Percentiles rank a stretch among this genome's conserved stretches.
Evolutionary conservation across 2,329 filamentous ascomycete species (phyloP).

Genomic region (Seiridium unicorne): DNA sequence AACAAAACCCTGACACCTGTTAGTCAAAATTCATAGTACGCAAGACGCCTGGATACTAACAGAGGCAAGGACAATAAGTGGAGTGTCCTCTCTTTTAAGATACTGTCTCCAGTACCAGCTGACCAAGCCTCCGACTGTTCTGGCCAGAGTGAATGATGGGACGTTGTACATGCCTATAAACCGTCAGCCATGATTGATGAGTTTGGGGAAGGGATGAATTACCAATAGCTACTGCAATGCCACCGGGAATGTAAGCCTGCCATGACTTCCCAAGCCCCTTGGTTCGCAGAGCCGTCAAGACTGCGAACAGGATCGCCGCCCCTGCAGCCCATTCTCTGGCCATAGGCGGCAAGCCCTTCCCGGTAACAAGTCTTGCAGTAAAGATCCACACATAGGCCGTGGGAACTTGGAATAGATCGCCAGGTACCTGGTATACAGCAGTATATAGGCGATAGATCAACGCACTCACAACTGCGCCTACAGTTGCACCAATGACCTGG

Average conservation of each 20-base stretch:
- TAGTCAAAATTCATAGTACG: neutral
- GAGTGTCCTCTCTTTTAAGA: slow-evolving; percentile 60
- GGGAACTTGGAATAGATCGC: slow-evolving; percentile 87
- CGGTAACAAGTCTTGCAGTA: slow-evolving; percentile 88
- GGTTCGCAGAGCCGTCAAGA: slow-evolving; percentile 70
- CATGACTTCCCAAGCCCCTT: slow-evolving; percentile 55
- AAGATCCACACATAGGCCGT: slow-evolving; percentile 98
- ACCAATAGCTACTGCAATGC: slow-evolving; percentile 94
- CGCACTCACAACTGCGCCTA: slow-evolving; percentile 82
- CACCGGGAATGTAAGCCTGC: slow-evolving; percentile 80
- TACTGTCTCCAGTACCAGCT: slow-evolving; percentile 74
- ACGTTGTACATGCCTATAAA: slow-evolving; percentile 88
- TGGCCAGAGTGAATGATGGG: slow-evolving; percentile 88
- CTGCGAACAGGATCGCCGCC: slow-evolving; percentile 71
- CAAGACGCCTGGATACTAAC: slow-evolving; percentile 36
- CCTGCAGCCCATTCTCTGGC: slow-evolving; percentile 76
- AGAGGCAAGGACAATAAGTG: slow-evolving; percentile 82
- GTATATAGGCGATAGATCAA: slow-evolving; percentile 89
- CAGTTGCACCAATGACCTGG: slow-evolving; percentile 84
- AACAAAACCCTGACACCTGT: slow-evolving; percentile 68
- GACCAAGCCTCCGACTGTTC: slow-evolving; percentile 73
- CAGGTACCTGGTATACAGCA: slow-evolving; percentile 80
- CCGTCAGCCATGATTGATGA: neutral
- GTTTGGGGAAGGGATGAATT: slow-evolving; percentile 7
- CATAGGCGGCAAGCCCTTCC: slow-evolving; percentile 81